phyloP scores from a whole-genome alignment of 2,329 filamentous ascomycete genomes.

The Ophidiomyces ophidiicola region DNA sequence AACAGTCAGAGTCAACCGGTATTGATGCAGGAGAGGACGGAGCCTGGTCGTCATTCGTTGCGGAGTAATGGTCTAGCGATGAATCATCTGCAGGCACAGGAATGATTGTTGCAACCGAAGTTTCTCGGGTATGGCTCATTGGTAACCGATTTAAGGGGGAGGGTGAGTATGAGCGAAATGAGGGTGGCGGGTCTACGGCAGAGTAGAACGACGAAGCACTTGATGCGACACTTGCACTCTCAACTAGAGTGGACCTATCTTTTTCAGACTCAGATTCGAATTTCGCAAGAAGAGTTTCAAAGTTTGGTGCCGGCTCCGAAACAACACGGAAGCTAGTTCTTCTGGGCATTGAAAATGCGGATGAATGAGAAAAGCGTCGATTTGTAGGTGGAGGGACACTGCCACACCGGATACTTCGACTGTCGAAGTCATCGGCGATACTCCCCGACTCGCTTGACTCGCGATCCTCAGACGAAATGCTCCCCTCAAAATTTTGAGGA shows the following conservation, averaged over 20 bases:
- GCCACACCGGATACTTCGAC: constrained; percentile 3
- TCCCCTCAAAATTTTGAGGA: constrained; percentile 10
- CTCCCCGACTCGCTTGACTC: constrained; percentile 26
- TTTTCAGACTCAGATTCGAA: constrained; percentile 25
- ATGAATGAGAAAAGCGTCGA: constrained; percentile 1
- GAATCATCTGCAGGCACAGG: constrained; percentile 8
- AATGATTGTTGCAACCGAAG: constrained; percentile 21
- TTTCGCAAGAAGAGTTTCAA: constrained; percentile 29
- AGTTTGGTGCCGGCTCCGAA: constrained; percentile 23
- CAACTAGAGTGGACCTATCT: constrained; percentile 19
- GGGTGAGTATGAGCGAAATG: constrained; percentile 13
- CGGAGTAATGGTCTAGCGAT: background rate
- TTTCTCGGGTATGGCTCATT: constrained; percentile 20
- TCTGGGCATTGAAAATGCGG: constrained; percentile 11
- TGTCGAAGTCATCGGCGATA: constrained; percentile 4
- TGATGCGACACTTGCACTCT: constrained; percentile 24
- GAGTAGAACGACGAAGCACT: constrained; percentile 36
- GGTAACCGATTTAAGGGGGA: no score
- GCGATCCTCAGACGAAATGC: constrained; percentile 5
- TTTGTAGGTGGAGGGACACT: background rate
- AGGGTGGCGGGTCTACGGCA: constrained; percentile 14
- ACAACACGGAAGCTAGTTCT: constrained; percentile 18
- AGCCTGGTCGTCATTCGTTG: background rate
- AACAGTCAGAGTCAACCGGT: background rate
- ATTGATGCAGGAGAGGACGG: background rate